Evolutionary conservation across 768 basidiomycete genomes (phyloP), one percentile per base, ranked within the genome.

Genomic region (Hydnomerulius pinastri): DNA sequence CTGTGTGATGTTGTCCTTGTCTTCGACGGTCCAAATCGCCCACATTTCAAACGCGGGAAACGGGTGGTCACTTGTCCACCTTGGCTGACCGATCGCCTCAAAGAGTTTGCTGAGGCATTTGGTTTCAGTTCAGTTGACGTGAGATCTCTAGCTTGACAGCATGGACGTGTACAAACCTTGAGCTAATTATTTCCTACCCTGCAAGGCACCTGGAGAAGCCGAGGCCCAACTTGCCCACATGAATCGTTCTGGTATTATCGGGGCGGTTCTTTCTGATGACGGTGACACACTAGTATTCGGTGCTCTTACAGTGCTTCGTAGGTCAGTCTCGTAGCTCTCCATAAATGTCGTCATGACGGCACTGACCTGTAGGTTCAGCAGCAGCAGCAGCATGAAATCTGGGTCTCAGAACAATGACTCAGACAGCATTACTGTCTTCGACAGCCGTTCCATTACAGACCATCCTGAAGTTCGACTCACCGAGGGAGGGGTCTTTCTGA

Each of bases 21-120:
- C 0, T 80, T 81, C 53, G 77, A 82, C 62, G 80, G 80, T 0
- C 68, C 71, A 0, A 39, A 66, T n/a, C 68, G 76, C 29, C 78
- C 80, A 11, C 37, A 48, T 4, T 51, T 65, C 28, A 81, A 81
- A 61, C 67, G 75, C 6, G 67, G 71, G 33, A 71, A 69, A 46
- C 46, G 57, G 29, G 65, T 67, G 32, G 47, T 54, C 41, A 54
- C 55, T 50, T 58, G 64, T 58, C 57, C 72, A 56, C 56, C 66
- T 43, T 69, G 63, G 60, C 40, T 71, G 12, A 58, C 51, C 4
- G 20, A 44, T 12, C 63, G 52, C 15, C 54, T 71, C 35, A 43
- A 63, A 42, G 52, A 65, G 30, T 49, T 80, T 13, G 54, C 76
- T 9, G 57, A 71, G 17, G 68, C 66, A 0, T 80, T 77, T 50